These are phyloP conservation scores for Allium fistulosum DNA, from an alignment of 106 monocot genomes.

Conservation along the genomic window DNA sequence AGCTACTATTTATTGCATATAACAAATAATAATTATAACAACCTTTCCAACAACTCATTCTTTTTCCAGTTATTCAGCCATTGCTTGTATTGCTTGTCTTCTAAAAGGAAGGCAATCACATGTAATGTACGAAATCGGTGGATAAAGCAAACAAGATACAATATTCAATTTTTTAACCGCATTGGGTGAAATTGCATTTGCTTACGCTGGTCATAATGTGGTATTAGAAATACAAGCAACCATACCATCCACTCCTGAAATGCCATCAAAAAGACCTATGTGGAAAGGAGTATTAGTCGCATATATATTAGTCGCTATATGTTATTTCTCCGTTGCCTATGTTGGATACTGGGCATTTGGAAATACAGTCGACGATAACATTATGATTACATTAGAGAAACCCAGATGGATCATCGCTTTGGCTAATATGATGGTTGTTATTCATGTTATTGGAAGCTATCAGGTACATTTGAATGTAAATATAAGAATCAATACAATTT, in stretches of 20 bases:
- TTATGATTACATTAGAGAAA: conserved; percentile 23
- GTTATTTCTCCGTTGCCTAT: conserved; percentile 42
- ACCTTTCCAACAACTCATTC: not conserved
- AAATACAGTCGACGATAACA: conserved; percentile 26
- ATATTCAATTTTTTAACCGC: conserved; percentile 29
- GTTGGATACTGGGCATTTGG: conserved; percentile 39
- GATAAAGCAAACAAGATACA: conserved; percentile 4
- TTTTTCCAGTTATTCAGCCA: conserved; percentile 33
- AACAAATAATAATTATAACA: not conserved
- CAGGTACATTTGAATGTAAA: conserved; percentile 17
- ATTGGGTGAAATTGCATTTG: conserved; percentile 31
- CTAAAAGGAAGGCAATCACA: conserved; percentile 19
- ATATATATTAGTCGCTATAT: conserved; percentile 38
- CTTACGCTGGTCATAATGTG: conserved; percentile 47
- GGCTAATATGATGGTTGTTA: conserved; percentile 45
- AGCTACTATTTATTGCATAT: not conserved
- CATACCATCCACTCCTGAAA: conserved; percentile 44
- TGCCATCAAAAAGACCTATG: conserved; percentile 45
- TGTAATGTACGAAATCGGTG: conserved; percentile 13
- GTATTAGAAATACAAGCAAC: conserved; percentile 49
- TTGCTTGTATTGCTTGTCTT: conserved; percentile 34
- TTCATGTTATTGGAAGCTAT: conserved; percentile 54
- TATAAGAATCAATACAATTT: too few relatives aligned
- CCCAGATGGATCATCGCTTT: conserved; percentile 39
- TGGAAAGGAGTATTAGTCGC: conserved; percentile 44